These are phyloP conservation scores for Pilaira anomala DNA, from an alignment of 192 early-diverging fungal species.

Conservation along the genomic window DNA sequence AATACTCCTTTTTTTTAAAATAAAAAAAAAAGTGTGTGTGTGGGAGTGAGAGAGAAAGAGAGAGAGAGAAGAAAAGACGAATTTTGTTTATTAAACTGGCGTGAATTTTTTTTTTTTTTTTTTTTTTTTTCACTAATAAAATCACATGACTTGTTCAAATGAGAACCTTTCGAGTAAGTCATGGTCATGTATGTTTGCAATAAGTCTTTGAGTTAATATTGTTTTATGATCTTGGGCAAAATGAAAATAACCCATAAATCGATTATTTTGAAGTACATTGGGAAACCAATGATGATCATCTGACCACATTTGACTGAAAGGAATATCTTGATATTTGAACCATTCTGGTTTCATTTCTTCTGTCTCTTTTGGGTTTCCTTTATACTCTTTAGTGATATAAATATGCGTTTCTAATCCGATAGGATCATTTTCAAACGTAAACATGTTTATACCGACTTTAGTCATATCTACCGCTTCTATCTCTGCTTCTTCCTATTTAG, in stretches of 20 bases:
- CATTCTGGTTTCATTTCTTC: conserved; percentile 79
- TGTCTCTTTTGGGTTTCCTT: conserved; percentile 54
- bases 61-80: no score
- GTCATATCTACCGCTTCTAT: conserved; percentile 41
- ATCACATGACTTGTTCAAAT: no score
- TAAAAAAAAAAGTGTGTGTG: no score
- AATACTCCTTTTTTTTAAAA: no score
- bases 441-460: conserved; percentile 55
- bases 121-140: no score
- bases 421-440: conserved; percentile 63
- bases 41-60: no score
- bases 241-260: conserved; percentile 50
- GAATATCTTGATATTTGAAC: conserved; percentile 55
- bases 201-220: not conserved
- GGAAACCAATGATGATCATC: conserved; percentile 71
- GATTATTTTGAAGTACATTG: conserved; percentile 35
- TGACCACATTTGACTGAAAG: conserved; percentile 69
- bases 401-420: conserved; percentile 67
- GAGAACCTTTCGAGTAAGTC: no score
- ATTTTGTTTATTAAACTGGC: no score
- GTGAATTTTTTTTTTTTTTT: no score
- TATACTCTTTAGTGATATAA: conserved; percentile 43
- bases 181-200: not conserved
- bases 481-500: conserved; percentile 51
- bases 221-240: conserved; percentile 29